Evolutionary conservation across 495 filamentous ascomycete genomes (phyloP).

Genomic region (Hypoxylon intermedium): DNA sequence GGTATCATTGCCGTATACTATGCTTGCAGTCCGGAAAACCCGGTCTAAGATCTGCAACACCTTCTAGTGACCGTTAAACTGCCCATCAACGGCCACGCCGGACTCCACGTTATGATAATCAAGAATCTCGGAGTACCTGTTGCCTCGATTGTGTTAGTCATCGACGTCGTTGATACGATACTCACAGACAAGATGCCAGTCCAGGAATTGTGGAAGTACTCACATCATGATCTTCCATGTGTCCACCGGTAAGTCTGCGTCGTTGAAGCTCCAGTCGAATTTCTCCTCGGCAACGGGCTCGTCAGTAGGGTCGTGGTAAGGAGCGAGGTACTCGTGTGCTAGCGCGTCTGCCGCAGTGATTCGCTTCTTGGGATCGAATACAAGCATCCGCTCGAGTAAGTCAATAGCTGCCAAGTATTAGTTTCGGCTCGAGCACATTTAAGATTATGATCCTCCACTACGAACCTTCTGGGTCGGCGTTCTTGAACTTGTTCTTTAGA

Average conservation of each 20-base stretch:
- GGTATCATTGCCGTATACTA: slow-evolving; percentile 35
- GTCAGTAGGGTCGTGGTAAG: slow-evolving; percentile 96
- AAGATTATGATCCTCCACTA: not conserved
- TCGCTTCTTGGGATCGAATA: slow-evolving; percentile 94
- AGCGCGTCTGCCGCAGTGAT: slow-evolving; percentile 84
- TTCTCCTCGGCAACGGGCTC: slow-evolving; percentile 96
- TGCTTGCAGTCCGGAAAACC: slow-evolving; percentile 29
- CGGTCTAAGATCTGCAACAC: slow-evolving; percentile 18
- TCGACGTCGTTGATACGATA: slow-evolving; percentile 6
- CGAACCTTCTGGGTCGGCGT: slow-evolving; percentile 89
- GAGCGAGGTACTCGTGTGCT: slow-evolving; percentile 89
- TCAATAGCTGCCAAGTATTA: slow-evolving; percentile 74
- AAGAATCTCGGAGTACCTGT: slow-evolving; percentile 98
- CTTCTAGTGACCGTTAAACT: slow-evolving; percentile 51
- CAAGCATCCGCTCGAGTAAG: slow-evolving; percentile 93
- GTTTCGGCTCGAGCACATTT: not conserved
- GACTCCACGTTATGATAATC: slow-evolving; percentile 97
- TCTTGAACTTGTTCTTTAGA: slow-evolving; percentile 90
- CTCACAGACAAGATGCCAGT: slow-evolving; percentile 28
- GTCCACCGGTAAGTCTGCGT: slow-evolving; percentile 95
- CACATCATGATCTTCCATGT: slow-evolving; percentile 99
- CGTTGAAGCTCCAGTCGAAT: slow-evolving; percentile 99
- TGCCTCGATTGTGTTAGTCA: slow-evolving; percentile 38
- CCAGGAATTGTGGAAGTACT: slow-evolving; percentile 35
- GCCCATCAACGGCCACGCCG: slow-evolving; percentile 44